Percentiles rank a stretch among this genome's conserved stretches.
Conservation (phyloP, 1,284 basidiomycete species). For the Moesziomyces parantarcticus region DNA sequence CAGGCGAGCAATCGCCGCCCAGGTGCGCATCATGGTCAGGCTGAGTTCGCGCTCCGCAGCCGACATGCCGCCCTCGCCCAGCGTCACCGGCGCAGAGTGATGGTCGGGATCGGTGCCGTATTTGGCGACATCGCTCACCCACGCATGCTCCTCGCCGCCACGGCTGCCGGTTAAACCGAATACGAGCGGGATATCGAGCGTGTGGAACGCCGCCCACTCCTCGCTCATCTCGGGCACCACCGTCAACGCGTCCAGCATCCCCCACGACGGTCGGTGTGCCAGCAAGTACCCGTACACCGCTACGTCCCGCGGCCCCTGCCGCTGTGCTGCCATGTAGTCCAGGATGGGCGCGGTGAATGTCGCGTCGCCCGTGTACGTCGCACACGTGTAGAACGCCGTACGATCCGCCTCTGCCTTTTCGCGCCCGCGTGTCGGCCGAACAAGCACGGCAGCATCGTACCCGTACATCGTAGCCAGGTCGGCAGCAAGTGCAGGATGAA, state of each 20-base stretch:
- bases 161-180: constrained; percentile 32
- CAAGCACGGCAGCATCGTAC: constrained; percentile 1
- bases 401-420: constrained; percentile 16
- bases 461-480: constrained; percentile 32
- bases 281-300: constrained; percentile 37
- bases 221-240: constrained; percentile 31
- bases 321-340: constrained; percentile 22
- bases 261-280: constrained; percentile 32
- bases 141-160: constrained; percentile 10
- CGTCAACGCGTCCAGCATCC: constrained; percentile 27
- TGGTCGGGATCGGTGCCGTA: constrained; percentile 34
- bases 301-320: neutral
- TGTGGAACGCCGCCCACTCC: constrained; percentile 44
- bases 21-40: constrained; percentile 37
- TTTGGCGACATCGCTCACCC: constrained; percentile 3
- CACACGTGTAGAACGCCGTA: constrained; percentile 40
- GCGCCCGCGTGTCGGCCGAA: constrained; percentile 1
- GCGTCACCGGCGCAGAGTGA: neutral
- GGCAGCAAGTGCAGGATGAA: constrained; percentile 18
- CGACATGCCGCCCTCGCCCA: constrained; percentile 14
- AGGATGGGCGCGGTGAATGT: constrained; percentile 48
- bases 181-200: constrained; percentile 45
- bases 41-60: constrained; percentile 27
- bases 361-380: constrained; percentile 50
- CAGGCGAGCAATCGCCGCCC: constrained; percentile 25